Evolutionary conservation across 2,329 filamentous ascomycete species (phyloP).

Genomic region (Curvularia eragrostidis): DNA sequence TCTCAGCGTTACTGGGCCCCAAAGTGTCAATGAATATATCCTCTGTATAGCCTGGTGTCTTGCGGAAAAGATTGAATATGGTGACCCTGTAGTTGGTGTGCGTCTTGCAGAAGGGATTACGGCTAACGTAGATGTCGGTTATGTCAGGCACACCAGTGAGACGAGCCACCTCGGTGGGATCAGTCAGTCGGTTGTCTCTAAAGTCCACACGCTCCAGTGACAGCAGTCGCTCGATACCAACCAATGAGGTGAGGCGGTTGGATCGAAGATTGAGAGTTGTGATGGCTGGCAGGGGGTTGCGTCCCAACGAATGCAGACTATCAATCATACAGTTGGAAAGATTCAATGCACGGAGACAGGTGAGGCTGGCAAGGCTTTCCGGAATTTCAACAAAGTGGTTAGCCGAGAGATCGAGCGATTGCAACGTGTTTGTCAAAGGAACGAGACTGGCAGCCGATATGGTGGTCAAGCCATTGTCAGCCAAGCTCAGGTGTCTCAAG

Average conservation of each 20-base stretch:
- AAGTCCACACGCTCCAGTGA: constrained; percentile 90
- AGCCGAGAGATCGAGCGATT: constrained; percentile 88
- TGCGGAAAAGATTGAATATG: constrained; percentile 95
- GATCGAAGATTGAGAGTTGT: constrained; percentile 89
- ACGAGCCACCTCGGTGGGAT: constrained; percentile 87
- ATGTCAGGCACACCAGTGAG: constrained; percentile 91
- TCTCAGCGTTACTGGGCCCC: constrained; percentile 83
- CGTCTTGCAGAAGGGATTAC: constrained; percentile 89
- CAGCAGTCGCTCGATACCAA: constrained; percentile 85
- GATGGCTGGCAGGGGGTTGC: constrained; percentile 89
- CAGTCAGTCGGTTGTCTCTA: constrained; percentile 87
- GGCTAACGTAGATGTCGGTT: constrained; percentile 88
- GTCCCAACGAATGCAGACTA: constrained; percentile 83
- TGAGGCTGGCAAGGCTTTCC: constrained; percentile 84
- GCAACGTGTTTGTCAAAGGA: constrained; percentile 84
- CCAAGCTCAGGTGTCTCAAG: constrained; percentile 85
- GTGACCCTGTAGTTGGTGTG: constrained; percentile 84
- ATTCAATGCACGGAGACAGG: constrained; percentile 88
- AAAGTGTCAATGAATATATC: constrained; percentile 88
- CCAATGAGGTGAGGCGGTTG: constrained; percentile 85
- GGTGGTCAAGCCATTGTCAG: constrained; percentile 87
- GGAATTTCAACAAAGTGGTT: constrained; percentile 96
- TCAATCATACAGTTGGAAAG: constrained; percentile 98
- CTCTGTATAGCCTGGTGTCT: constrained; percentile 85
- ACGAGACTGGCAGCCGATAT: constrained; percentile 77